phyloP scores from a whole-genome alignment of 345 rosid genomes.

The Hibiscus tridactylites region DNA sequence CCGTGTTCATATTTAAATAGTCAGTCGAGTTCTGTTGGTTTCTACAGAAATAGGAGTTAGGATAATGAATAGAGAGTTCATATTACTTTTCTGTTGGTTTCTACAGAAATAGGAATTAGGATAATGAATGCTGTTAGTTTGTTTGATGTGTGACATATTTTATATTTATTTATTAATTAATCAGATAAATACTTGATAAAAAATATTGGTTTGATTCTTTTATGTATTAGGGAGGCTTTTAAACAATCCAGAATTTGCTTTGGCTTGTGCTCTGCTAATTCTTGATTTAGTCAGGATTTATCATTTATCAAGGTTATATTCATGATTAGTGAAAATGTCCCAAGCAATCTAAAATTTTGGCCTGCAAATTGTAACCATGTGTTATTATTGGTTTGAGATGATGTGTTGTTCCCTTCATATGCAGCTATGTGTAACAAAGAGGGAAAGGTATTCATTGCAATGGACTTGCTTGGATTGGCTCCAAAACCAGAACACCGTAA shows the following conservation, averaged over 20 bases:
- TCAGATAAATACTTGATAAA: neutral
- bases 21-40: neutral
- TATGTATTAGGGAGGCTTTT: neutral
- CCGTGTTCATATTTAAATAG: neutral
- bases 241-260: neutral
- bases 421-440: constrained; percentile 91
- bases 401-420: constrained; percentile 15
- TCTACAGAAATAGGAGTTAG: neutral
- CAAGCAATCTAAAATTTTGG: neutral
- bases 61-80: neutral
- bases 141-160: neutral
- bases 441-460: constrained; percentile 56
- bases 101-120: neutral
- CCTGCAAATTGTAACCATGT: neutral
- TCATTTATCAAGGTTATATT: neutral
- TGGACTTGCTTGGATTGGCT: constrained; percentile 74
- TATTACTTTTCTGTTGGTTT: neutral
- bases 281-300: neutral
- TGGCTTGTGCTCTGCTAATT: neutral
- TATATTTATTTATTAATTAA: neutral
- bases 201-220: neutral
- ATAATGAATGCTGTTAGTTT: neutral
- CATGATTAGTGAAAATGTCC: neutral
- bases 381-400: neutral
- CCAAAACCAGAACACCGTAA: constrained; percentile 73